Conservation (phyloP, 2,329 filamentous ascomycete genomes). For the Drechslera avenae region DNA sequence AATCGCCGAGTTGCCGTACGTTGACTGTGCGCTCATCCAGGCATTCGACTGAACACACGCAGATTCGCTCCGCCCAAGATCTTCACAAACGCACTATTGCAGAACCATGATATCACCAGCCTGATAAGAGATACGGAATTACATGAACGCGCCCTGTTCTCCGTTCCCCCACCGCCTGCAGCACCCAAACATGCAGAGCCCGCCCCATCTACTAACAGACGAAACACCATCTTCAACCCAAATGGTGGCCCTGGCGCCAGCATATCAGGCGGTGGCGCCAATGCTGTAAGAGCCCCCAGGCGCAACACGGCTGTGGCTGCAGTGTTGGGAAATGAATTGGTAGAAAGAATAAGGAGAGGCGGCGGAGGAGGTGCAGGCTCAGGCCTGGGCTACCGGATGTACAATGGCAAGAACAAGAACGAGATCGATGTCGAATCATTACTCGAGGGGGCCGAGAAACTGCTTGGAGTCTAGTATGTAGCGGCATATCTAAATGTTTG, state of each 20-base stretch:
- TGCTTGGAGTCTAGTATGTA: slow-evolving; percentile 80
- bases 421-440: slow-evolving; percentile 88
- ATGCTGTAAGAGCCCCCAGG: slow-evolving; percentile 61
- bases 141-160: slow-evolving; percentile 94
- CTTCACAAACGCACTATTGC: slow-evolving; percentile 91
- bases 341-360: slow-evolving; percentile 73
- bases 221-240: slow-evolving; percentile 56
- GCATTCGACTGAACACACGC: slow-evolving; percentile 25
- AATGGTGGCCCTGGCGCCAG: slow-evolving; percentile 35
- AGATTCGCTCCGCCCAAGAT: slow-evolving; percentile 91
- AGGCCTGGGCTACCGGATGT: slow-evolving; percentile 50
- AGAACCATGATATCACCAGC: slow-evolving; percentile 87
- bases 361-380: slow-evolving; percentile 60
- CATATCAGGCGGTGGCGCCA: slow-evolving; percentile 47
- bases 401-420: slow-evolving; percentile 59
- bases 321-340: slow-evolving; percentile 84
- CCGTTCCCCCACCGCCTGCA: slow-evolving; percentile 73
- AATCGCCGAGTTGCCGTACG: slow-evolving; percentile 54
- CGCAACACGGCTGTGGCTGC: slow-evolving; percentile 86
- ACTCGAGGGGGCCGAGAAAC: slow-evolving; percentile 83
- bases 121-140: slow-evolving; percentile 93
- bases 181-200: slow-evolving; percentile 53
- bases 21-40: slow-evolving; percentile 1
- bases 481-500: neutral
- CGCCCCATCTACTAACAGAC: slow-evolving; percentile 50